A percentile compares a stretch with the other conserved stretches of the same genome.
Evolutionary conservation across 2,329 filamentous ascomycete species (phyloP).

Genomic region (Phaeophleospora eucalypticola): DNA sequence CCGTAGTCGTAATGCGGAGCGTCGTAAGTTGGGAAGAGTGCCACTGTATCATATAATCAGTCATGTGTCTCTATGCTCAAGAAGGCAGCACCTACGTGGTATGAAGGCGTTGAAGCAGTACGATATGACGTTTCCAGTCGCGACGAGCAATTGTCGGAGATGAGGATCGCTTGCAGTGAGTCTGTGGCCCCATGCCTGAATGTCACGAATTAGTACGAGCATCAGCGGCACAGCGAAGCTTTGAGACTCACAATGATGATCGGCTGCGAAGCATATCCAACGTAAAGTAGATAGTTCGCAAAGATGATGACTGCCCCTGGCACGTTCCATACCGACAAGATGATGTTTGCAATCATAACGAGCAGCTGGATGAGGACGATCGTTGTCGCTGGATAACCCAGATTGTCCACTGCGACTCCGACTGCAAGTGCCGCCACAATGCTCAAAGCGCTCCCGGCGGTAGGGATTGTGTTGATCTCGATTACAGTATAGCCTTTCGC

Average conservation of each 20-base stretch:
- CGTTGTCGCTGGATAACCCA: slow-evolving; percentile 8
- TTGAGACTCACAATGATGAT: slow-evolving; percentile 9
- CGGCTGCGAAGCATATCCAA: background rate
- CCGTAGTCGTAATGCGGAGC: slow-evolving; percentile 17
- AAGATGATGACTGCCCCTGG: background rate
- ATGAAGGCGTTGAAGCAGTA: slow-evolving; percentile 16
- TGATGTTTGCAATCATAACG: slow-evolving; percentile 10
- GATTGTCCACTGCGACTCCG: slow-evolving; percentile 11
- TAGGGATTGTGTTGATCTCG: slow-evolving; percentile 11
- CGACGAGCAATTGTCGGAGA: slow-evolving; percentile 16
- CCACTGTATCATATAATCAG: slow-evolving; percentile 3
- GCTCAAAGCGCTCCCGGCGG: slow-evolving; percentile 12
- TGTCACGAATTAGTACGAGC: background rate
- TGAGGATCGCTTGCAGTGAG: slow-evolving; percentile 11
- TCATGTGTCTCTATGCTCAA: background rate
- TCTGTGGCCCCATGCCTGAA: slow-evolving; percentile 11
- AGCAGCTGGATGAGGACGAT: slow-evolving; percentile 4
- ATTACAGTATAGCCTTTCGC: slow-evolving; percentile 13
- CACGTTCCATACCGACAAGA: slow-evolving; percentile 11
- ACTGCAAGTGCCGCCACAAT: slow-evolving; percentile 11
- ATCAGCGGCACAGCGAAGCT: background rate
- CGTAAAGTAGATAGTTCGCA: slow-evolving; percentile 2
- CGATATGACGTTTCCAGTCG: slow-evolving; percentile 9
- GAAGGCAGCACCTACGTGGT: background rate
- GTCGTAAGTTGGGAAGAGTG: slow-evolving; percentile 16